Evolutionary conservation across 768 basidiomycete genomes (phyloP), one percentile per base, ranked within the genome.

Genomic region (Arthromyces matolae): DNA sequence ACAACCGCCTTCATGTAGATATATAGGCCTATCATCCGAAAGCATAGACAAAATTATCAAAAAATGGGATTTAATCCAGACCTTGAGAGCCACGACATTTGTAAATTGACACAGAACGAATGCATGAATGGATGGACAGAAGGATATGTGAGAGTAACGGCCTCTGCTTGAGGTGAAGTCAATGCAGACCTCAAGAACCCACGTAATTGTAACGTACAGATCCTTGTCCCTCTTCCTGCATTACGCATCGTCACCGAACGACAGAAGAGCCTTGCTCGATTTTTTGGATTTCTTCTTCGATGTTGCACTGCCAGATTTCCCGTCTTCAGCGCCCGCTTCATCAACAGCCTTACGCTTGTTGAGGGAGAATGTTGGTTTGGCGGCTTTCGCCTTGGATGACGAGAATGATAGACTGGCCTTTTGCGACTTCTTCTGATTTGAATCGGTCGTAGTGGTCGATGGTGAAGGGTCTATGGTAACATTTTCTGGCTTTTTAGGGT

Each of bases 251-350:
- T 83, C 81, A 8, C 74, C 77, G 52, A 84, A 84, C 0, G 82
- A 84, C 7, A 84, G 68, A 29, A 78, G 47, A 5, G 70, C 66
- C 53, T 75, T 78, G 53, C 62, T 73, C 35, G 62, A 59, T 57
- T 75, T 75, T 66, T 83, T 86, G 3, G 68, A 42, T 55, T 83
- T 86, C 73, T 80, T 80, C 61, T 77, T 80, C 9, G 68, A 54
- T 1, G 58, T 62, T 29, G 33, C 29, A 24, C 50, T 45, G n/a
- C 66, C 67, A 31, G 64, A 55, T 16, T 65, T 51, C 10, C 55
- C 60, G 54, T 55, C 64, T 48, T 59, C 59, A 49, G 51, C 49
- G 4, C 50, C 55, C n/a, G n/a, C n/a, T n/a, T n/a, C n/a, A 4
- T 59, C 63, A 29, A 70, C 49, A 20, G 64, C 68, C 55, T 76